These are phyloP conservation scores for Lepidium campestre DNA, from an alignment of 441 rosid species.

Conservation along the genomic window DNA sequence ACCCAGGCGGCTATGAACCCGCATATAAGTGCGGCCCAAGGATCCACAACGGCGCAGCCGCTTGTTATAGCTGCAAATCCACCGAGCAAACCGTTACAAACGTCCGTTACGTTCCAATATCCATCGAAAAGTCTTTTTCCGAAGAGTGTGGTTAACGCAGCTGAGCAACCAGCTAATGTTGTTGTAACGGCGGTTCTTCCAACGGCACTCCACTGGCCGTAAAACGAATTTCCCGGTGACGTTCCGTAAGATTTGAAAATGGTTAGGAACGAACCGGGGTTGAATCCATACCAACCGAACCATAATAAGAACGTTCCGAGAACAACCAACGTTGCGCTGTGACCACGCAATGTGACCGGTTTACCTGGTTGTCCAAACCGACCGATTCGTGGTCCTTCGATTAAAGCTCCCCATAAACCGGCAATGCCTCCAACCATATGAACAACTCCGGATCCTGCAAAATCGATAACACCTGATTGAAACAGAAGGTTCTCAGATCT, in stretches of 20 bases:
- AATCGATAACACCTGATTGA: constrained; percentile 30
- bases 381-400: constrained; percentile 39
- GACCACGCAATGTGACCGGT: constrained; percentile 25
- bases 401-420: constrained; percentile 42
- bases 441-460: constrained; percentile 40
- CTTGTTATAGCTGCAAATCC: constrained; percentile 32
- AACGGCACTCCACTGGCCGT: constrained; percentile 51
- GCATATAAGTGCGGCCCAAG: constrained; percentile 30
- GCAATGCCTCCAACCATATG: constrained; percentile 44
- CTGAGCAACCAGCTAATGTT: constrained; percentile 41
- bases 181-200: constrained; percentile 52
- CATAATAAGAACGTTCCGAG: constrained; percentile 28
- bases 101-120: constrained; percentile 34
- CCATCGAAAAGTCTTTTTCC: constrained; percentile 37
- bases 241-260: constrained; percentile 33
- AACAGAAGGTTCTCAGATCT: constrained; percentile 29
- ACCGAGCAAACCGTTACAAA: constrained; percentile 39
- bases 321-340: constrained; percentile 29
- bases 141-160: constrained; percentile 44
- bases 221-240: constrained; percentile 24
- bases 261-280: constrained; percentile 38
- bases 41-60: constrained; percentile 28
- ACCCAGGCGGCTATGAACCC: constrained; percentile 40
- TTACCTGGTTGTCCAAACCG: constrained; percentile 20
- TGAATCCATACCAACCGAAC: constrained; percentile 34